These are phyloP conservation scores for Aspergillus aculeatinus DNA, from an alignment of 2,329 filamentous ascomycete genomes.

Conservation along the genomic window DNA sequence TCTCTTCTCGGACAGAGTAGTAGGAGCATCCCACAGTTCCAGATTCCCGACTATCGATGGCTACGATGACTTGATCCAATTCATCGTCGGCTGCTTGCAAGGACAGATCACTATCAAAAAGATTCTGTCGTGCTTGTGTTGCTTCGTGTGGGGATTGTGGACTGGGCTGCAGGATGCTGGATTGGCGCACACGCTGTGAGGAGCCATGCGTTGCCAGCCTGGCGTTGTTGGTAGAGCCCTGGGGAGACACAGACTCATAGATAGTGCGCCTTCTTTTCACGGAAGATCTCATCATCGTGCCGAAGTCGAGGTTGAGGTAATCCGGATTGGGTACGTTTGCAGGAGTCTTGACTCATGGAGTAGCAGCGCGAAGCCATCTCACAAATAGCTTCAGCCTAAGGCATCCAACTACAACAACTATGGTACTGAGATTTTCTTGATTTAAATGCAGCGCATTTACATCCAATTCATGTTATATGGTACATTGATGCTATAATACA, in stretches of 20 bases:
- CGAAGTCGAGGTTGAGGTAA: background rate
- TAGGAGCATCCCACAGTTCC: conserved; percentile 80
- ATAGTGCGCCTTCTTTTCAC: conserved; percentile 13
- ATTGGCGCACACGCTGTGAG: background rate
- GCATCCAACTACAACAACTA: background rate
- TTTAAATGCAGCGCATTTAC: conserved; percentile 1
- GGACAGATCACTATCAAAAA: conserved; percentile 28
- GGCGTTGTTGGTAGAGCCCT: conserved; percentile 5
- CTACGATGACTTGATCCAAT: conserved; percentile 72
- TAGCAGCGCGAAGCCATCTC: background rate
- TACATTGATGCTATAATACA: conserved; percentile 20
- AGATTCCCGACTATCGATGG: conserved; percentile 70
- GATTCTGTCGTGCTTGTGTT: conserved; percentile 10
- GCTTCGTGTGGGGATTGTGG: conserved; percentile 8
- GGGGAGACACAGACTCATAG: conserved; percentile 1
- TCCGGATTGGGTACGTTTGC: background rate
- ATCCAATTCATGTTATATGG: conserved; percentile 6
- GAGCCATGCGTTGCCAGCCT: background rate
- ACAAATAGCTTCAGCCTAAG: background rate
- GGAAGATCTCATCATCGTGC: conserved; percentile 5
- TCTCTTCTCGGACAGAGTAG: conserved; percentile 69
- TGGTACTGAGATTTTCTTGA: background rate
- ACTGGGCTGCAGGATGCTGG: background rate
- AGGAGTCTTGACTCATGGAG: background rate
- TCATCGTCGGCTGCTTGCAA: conserved; percentile 48